phyloP scores from a whole-genome alignment of 192 early-diverging fungal genomes.

The Backusella tarrabulga region DNA sequence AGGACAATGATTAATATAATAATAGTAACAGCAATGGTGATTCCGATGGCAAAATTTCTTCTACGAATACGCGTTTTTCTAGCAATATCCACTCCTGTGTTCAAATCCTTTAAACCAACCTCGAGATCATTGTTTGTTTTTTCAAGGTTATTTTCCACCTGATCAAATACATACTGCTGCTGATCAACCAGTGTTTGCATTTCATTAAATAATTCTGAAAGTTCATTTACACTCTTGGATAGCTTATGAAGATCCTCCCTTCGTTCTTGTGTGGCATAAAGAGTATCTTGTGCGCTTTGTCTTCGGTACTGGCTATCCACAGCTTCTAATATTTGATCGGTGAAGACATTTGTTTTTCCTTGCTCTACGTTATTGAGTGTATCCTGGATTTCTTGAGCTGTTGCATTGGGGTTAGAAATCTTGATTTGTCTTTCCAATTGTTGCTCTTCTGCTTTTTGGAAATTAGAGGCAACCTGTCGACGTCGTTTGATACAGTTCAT shows the following conservation, averaged over 20 bases:
- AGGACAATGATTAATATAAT: constrained; percentile 47
- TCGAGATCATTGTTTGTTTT: constrained; percentile 62
- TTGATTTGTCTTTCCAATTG: constrained; percentile 38
- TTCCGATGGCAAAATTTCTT: constrained; percentile 51
- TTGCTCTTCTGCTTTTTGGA: constrained; percentile 29
- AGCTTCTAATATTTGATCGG: constrained; percentile 56
- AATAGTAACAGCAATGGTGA: constrained; percentile 36
- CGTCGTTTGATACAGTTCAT: constrained; percentile 32
- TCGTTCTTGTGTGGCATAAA: constrained; percentile 61
- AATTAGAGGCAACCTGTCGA: constrained; percentile 24
- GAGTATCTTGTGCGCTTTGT: constrained; percentile 32
- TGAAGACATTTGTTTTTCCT: constrained; percentile 50
- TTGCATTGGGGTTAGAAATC: constrained; percentile 54
- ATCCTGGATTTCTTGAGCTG: constrained; percentile 50
- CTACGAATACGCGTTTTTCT: constrained; percentile 43
- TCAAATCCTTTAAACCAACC: constrained; percentile 54
- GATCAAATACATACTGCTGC: constrained; percentile 25
- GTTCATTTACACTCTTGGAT: constrained; percentile 51
- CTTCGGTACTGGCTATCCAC: constrained; percentile 42
- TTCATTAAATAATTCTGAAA: constrained; percentile 60
- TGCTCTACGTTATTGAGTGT: constrained; percentile 46
- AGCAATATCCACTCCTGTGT: constrained; percentile 47
- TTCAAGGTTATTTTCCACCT: constrained; percentile 22
- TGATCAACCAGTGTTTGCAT: constrained; percentile 59
- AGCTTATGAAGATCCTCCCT: constrained; percentile 58